phyloP scores from a whole-genome alignment of 1,284 basidiomycete species.

The Heterobasidion occidentale region DNA sequence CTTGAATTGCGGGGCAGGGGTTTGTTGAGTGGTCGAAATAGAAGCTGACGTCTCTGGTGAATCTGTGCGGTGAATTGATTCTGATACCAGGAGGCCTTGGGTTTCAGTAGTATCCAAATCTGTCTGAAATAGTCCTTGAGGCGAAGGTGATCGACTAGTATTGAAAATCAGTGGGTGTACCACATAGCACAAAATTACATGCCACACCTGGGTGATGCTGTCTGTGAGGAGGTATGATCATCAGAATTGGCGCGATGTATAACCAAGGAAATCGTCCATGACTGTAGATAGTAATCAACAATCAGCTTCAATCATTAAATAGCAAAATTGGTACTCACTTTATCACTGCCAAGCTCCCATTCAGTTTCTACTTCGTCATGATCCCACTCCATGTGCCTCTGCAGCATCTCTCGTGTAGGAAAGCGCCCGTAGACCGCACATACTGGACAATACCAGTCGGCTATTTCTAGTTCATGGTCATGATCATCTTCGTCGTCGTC shows the following conservation, averaged over 20 bases:
- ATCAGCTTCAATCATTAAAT: background rate
- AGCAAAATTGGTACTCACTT: conserved; percentile 7
- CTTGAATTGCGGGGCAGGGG: background rate
- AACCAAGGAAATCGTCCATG: background rate
- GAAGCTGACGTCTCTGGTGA: background rate
- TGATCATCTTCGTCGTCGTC: conserved; percentile 8
- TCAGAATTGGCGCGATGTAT: background rate
- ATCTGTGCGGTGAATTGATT: background rate
- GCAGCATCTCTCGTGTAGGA: conserved; percentile 37
- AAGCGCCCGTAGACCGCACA: conserved; percentile 48
- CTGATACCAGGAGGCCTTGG: background rate
- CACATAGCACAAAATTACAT: background rate
- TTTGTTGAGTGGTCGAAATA: background rate
- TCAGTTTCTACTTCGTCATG: conserved; percentile 36
- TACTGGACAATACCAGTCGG: conserved; percentile 50
- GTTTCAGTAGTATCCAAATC: background rate
- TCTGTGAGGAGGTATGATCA: background rate
- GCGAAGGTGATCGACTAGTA: background rate
- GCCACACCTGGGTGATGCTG: background rate
- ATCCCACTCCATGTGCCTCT: conserved; percentile 46
- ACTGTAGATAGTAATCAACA: background rate
- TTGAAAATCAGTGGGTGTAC: background rate
- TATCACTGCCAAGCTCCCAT: conserved; percentile 29
- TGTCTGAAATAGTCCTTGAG: background rate
- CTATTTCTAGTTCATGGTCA: conserved; percentile 13